Base-by-base conservation (phyloP, 768 basidiomycete species). In the Suillus americanus region DNA sequence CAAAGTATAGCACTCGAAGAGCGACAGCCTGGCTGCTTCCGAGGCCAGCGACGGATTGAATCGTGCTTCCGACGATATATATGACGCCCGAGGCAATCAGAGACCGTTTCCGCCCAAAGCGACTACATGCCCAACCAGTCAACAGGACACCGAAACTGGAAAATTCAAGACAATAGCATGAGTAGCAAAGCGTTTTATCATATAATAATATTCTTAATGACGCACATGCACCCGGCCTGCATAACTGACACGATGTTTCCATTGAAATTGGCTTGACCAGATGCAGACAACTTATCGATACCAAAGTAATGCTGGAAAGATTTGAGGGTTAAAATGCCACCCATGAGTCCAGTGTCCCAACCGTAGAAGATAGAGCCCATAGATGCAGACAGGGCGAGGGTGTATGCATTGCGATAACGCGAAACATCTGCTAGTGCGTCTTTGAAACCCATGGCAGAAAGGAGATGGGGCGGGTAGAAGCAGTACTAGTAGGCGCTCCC, bases 181-280 rank as follows among this genome's bases (percentile, higher is more conserved):
- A 61, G 30, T 23, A 7, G 14, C 35, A 18, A 54, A 8, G 41
- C 12, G 23, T 14, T 35, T 12, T 61, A 40, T 25, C 30, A 30
- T 30, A n/a, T n/a, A n/a, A n/a, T n/a, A n/a, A n/a, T n/a, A 51
- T 14, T 6, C 14, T 25, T 25, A 57, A 45, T n/a, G 3, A 67
- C 80, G 65, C 65, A 81, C 81, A 81, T 78, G 65, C 77, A 80
- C 5, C 81, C 80, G n/a, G 72, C 79, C 65, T 83, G 82, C 30
- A 83, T 64, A 28, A 81, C 73, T 10, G 81, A 75, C 18, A 84
- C 82, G 38, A 84, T 81, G 65, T 82, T 82, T 16, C 82, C 82
- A 54, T 71, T 78, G 14, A 83, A 65, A 62, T 77, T 65, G 14
- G 81, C 80, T n/a, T 72, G 69, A 38, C 74, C 72, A n/a, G 72